Percentiles rank a stretch among this genome's conserved stretches.
Conservation (phyloP, 2,329 filamentous ascomycete genomes). For the Clarireedia monteithiana region DNA sequence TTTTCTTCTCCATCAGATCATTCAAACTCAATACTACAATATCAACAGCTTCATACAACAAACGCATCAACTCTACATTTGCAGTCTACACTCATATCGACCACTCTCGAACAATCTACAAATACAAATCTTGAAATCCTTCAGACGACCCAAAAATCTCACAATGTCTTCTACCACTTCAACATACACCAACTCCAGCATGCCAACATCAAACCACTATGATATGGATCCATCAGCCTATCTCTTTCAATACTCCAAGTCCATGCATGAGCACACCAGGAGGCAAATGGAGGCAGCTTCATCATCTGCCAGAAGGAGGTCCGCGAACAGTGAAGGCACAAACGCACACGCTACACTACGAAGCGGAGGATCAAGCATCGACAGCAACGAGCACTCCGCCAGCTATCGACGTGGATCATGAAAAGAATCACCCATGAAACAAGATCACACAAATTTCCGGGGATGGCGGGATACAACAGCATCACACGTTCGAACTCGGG, state of each 20-base stretch:
- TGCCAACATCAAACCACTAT: background rate
- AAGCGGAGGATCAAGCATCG: slow-evolving; percentile 15
- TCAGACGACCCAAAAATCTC: background rate
- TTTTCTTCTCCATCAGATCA: background rate
- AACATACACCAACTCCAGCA: background rate
- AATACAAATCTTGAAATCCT: background rate
- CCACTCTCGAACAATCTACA: background rate
- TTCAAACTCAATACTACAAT: background rate
- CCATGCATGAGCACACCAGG: slow-evolving; percentile 59
- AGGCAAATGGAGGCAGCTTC: slow-evolving; percentile 54
- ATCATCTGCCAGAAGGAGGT: slow-evolving; percentile 33
- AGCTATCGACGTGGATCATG: slow-evolving; percentile 14
- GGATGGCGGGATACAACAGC: too few species aligned
- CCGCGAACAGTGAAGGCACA: slow-evolving; percentile 1
- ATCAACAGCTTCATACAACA: background rate
- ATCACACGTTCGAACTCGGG: too few species aligned
- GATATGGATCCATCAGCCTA: background rate
- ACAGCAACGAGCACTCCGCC: slow-evolving; percentile 34
- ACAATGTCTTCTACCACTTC: background rate
- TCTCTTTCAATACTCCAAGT: slow-evolving; percentile 43
- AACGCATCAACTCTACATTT: background rate
- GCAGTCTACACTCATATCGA: background rate
- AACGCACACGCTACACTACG: slow-evolving; percentile 12
- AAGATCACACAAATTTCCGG: too few species aligned
- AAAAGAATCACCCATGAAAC: background rate